These are phyloP conservation scores for Neurospora sp. DNA, from an alignment of 495 filamentous ascomycete genomes.

Conservation along the genomic window DNA sequence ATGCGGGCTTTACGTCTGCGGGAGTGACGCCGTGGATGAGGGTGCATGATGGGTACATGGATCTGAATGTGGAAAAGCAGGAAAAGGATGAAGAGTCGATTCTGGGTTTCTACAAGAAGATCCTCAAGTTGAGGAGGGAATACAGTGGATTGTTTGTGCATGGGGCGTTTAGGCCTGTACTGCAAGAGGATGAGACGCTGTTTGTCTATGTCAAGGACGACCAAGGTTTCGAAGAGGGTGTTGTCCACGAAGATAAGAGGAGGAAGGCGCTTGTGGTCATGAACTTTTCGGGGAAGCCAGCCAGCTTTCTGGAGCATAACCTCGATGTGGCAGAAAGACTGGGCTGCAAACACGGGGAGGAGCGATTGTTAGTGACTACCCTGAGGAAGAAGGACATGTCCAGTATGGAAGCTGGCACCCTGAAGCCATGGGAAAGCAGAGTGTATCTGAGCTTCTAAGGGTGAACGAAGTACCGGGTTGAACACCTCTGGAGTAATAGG, in stretches of 20 bases:
- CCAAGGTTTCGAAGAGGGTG: neutral
- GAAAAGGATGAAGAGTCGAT: constrained; percentile 24
- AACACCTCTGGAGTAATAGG: neutral
- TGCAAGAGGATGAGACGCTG: constrained; percentile 10
- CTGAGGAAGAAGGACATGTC: neutral
- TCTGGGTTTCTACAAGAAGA: constrained; percentile 36
- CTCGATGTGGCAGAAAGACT: neutral
- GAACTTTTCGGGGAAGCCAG: constrained; percentile 9
- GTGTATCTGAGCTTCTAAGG: constrained; percentile 3
- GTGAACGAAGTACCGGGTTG: neutral
- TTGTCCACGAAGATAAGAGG: neutral
- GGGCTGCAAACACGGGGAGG: neutral
- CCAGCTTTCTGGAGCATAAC: neutral
- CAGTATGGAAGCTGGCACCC: neutral
- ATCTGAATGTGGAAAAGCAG: constrained; percentile 38
- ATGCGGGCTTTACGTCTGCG: constrained; percentile 42
- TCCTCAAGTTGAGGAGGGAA: constrained; percentile 36
- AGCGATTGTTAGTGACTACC: neutral
- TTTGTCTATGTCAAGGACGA: constrained; percentile 11
- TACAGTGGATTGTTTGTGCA: constrained; percentile 50
- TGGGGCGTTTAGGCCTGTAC: constrained; percentile 40
- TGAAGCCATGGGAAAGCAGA: constrained; percentile 11
- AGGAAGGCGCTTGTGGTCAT: constrained; percentile 9
- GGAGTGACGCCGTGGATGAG: constrained; percentile 40
- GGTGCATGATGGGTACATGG: constrained; percentile 32